Conservation (phyloP, 2,329 filamentous ascomycete genomes). For the Leptographium radiaticola region DNA sequence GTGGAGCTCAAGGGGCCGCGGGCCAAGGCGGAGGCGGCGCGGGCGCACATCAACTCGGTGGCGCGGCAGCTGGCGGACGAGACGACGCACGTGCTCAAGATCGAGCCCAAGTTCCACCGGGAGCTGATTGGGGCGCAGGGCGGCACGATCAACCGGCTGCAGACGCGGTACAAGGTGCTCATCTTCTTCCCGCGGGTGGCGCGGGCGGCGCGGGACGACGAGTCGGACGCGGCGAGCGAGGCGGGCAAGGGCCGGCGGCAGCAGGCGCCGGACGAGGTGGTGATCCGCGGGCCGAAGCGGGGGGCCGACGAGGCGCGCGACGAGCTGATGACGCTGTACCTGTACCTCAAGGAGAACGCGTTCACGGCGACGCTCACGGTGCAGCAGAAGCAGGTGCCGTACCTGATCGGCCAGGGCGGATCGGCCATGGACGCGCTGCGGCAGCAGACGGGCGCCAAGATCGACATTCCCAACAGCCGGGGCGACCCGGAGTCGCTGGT, state of each 20-base stretch:
- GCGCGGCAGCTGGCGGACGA: conserved; percentile 83
- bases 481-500: conserved; percentile 60
- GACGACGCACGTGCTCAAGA: conserved; percentile 72
- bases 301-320: conserved; percentile 86
- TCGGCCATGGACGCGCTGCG: conserved; percentile 84
- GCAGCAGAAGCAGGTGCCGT: conserved; percentile 85
- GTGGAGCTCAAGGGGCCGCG: conserved; percentile 93
- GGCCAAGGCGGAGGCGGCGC: conserved; percentile 82
- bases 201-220: conserved; percentile 57
- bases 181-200: conserved; percentile 77
- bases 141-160: conserved; percentile 77
- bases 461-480: conserved; percentile 76
- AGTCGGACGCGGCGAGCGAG: conserved; percentile 59
- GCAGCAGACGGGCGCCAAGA: conserved; percentile 70
- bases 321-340: conserved; percentile 76
- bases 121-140: conserved; percentile 87
- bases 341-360: conserved; percentile 84
- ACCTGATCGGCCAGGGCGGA: conserved; percentile 81
- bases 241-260: conserved; percentile 51
- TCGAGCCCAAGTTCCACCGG: conserved; percentile 86
- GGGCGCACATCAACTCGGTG: conserved; percentile 65
- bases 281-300: conserved; percentile 81
- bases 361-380: conserved; percentile 69
- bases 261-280: conserved; percentile 78
- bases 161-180: conserved; percentile 83